Base-by-base conservation (phyloP, 176 grass and related monocot genomes). In the Zea luxurians region DNA sequence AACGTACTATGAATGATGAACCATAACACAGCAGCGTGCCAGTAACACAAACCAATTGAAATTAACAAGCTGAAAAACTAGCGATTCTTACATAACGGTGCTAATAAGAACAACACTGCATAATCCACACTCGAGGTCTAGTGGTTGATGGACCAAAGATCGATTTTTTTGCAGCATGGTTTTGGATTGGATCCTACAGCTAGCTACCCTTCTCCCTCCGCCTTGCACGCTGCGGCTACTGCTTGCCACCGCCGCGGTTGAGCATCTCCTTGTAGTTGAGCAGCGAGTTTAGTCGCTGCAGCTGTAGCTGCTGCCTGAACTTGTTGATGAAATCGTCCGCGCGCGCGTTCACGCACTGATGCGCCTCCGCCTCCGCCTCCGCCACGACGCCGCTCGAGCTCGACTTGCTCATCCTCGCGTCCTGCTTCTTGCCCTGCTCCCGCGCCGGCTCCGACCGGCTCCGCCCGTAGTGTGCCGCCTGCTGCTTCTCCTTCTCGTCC, bases 201-300 rank as follows among this genome's bases (percentile, higher is more conserved):
- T n/a, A 66, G 27, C 45, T 48, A 68, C 53, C 53, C 7, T 57
- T 55, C 70, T 66, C 45, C 13, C 70, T 66, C 45, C 13, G 45
- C 47, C 66, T 17, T 49, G 45, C 40, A 36, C 3, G 20, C 62
- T 15, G 1, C 3, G 46, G 10, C 10, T 9, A 12, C 2, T 63
- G 27, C 75, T 83, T 62, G 79, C n/a, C 20, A 48, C 57, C 77
- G 59, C 91, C 72, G 37, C 84, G 42, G 55, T 64, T 80, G 43
- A 90, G 88, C 91, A 86, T 75, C 70, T 90, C 85, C 54, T 76
- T 88, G 69, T 90, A 90, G 77, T 82, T 88, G 73, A 93, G 44
- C 37, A 93, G 71, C 79, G 95, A 97, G 82, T 97, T 89, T 40
- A 92, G 81, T 77, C 95, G 81, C 87, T 97, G 95, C 61, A 97